These are phyloP conservation scores for Austropuccinia psidii DNA, from an alignment of 1,284 basidiomycete genomes.

Conservation along the genomic window DNA sequence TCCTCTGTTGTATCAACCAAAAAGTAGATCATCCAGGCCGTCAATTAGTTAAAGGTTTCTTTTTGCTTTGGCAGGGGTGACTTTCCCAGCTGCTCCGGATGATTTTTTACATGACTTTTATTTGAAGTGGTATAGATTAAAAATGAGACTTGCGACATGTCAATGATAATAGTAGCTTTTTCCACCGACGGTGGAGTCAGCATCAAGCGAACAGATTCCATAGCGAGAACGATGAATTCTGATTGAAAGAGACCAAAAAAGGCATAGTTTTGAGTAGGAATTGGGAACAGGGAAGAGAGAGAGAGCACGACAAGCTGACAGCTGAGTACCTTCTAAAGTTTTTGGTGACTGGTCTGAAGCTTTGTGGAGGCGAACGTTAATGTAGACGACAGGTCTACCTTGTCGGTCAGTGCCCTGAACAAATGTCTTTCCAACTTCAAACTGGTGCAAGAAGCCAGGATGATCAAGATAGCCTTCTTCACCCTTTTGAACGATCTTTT, in stretches of 20 bases:
- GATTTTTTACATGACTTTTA: no score
- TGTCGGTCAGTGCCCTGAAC: slow-evolving; percentile 29
- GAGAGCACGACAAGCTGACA: no score
- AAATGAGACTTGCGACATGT: slow-evolving; percentile 29
- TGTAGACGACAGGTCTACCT: slow-evolving; percentile 31
- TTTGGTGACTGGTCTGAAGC: slow-evolving; percentile 17
- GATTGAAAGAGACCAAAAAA: background rate
- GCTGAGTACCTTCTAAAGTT: slow-evolving; percentile 15
- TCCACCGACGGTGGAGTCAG: slow-evolving; percentile 27
- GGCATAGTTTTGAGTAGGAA: background rate
- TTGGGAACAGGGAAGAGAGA: background rate
- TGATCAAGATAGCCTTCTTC: slow-evolving; percentile 26
- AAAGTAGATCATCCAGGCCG: no score
- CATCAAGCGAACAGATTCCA: slow-evolving; percentile 35
- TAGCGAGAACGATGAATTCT: slow-evolving; percentile 33
- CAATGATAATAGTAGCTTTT: slow-evolving; percentile 30
- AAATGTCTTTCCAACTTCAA: slow-evolving; percentile 29
- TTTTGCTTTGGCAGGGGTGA: no score
- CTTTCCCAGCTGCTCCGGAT: no score
- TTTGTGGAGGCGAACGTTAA: slow-evolving; percentile 28
- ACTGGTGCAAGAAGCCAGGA: slow-evolving; percentile 16
- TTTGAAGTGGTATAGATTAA: background rate
- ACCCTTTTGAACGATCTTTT: slow-evolving; percentile 16
- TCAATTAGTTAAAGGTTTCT: no score
- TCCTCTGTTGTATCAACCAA: background rate